Conservation (phyloP, 202 grass and related monocot species). For the Schoenoplectus triqueter region DNA sequence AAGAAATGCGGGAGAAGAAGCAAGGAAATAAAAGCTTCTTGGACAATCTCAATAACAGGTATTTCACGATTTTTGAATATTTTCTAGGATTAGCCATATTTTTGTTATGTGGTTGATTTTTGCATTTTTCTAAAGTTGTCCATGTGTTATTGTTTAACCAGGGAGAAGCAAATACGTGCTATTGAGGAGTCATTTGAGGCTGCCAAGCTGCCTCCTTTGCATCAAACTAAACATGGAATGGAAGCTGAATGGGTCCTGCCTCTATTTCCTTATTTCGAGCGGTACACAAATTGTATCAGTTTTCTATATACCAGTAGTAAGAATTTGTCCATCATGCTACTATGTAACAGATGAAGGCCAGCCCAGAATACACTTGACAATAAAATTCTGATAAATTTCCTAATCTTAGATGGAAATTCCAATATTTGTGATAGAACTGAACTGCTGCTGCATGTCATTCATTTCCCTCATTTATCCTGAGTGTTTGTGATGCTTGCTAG, state of each 20-base stretch:
- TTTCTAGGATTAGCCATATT: not conserved
- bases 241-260: conserved; percentile 77
- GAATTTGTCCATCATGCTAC: not conserved
- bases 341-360: conserved; percentile 9
- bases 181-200: conserved; percentile 93
- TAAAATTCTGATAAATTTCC: not conserved
- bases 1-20: conserved; percentile 88
- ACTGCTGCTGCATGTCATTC: conserved; percentile 35
- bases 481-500: conserved; percentile 44
- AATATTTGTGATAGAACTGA: not conserved
- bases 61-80: conserved; percentile 32
- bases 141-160: conserved; percentile 48
- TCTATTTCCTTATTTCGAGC: conserved; percentile 87
- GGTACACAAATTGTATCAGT: conserved; percentile 49
- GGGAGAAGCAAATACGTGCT: conserved; percentile 92
- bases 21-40: conserved; percentile 70
- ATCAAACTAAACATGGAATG: conserved; percentile 88
- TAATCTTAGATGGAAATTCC: conserved; percentile 2
- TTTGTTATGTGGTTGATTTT: conserved; percentile 3
- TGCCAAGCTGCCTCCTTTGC: conserved; percentile 78
- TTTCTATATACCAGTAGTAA: not conserved
- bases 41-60: conserved; percentile 90
- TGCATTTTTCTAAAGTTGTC: conserved; percentile 38
- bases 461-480: conserved; percentile 32
- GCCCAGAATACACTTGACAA: not conserved